phyloP scores from a whole-genome alignment of 768 basidiomycete species.

The Sporobolomyces roseus region DNA sequence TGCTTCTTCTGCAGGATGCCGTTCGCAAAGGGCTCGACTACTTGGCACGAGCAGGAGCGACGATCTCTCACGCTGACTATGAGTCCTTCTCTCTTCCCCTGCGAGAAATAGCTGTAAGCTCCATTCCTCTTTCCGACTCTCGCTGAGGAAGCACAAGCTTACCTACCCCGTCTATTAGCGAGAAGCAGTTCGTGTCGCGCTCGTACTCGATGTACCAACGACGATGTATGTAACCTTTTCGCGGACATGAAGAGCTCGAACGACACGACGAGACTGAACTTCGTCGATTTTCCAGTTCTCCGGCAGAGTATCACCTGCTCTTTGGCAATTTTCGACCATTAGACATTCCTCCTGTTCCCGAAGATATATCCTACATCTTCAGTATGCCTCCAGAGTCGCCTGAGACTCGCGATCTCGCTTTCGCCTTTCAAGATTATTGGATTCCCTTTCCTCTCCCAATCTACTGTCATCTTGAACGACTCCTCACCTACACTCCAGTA shows the following conservation, averaged over 20 bases:
- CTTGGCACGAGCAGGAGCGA: no score
- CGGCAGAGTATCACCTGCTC: neutral
- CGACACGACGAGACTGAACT: neutral
- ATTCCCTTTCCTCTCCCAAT: neutral
- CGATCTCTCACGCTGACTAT: no score
- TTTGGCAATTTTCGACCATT: neutral
- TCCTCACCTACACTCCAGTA: neutral
- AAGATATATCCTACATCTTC: neutral
- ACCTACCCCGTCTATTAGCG: no score
- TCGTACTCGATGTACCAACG: no score
- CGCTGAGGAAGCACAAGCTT: no score
- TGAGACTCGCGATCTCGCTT: neutral
- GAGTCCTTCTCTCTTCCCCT: no score
- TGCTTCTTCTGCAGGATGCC: no score
- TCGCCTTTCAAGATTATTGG: neutral
- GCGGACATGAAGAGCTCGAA: neutral
- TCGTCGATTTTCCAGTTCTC: neutral
- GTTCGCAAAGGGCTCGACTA: no score
- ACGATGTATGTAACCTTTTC: neutral
- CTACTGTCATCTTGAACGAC: neutral
- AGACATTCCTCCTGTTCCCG: neutral
- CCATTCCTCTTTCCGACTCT: no score
- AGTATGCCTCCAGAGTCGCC: neutral
- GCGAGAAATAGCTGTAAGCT: no score
- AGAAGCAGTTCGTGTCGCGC: no score